phyloP scores from a whole-genome alignment of 2,329 filamentous ascomycete genomes.

The Bipolaris gigantea region DNA sequence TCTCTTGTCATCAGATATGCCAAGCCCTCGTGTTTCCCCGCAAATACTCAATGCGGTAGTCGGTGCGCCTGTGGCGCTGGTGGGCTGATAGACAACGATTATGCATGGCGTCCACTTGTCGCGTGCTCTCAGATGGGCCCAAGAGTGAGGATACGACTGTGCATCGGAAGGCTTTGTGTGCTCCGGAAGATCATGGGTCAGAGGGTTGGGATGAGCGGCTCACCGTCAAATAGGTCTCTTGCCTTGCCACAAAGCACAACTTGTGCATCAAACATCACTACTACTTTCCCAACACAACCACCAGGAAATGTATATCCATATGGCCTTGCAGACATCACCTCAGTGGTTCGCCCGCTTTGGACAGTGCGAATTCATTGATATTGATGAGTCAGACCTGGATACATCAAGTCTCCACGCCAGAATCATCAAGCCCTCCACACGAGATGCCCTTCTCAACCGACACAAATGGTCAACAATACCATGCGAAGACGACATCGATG shows the following conservation, averaged over 20 bases:
- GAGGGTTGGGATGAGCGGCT: conserved; percentile 5
- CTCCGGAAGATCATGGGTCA: conserved; percentile 17
- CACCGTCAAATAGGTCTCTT: conserved; percentile 13
- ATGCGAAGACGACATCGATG: conserved; percentile 19
- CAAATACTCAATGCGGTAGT: conserved; percentile 17
- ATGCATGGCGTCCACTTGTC: conserved; percentile 20
- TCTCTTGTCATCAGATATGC: neutral
- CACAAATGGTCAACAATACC: conserved; percentile 8
- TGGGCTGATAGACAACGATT: conserved; percentile 15
- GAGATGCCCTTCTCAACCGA: conserved; percentile 23
- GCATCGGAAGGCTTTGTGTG: conserved; percentile 19
- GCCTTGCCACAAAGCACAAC: conserved; percentile 8
- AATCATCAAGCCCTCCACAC: conserved; percentile 24
- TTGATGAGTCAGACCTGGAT: conserved; percentile 38
- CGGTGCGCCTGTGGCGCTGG: conserved; percentile 15
- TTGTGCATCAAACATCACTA: neutral
- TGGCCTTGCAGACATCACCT: conserved; percentile 17
- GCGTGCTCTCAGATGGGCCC: conserved; percentile 13
- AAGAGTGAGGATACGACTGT: conserved; percentile 19
- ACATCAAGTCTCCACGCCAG: conserved; percentile 31
- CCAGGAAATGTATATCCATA: conserved; percentile 20
- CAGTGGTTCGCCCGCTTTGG: conserved; percentile 24
- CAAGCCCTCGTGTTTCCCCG: conserved; percentile 11
- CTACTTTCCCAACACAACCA: conserved; percentile 1
- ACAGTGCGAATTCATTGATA: conserved; percentile 34